Evolutionary conservation across 495 filamentous ascomycete species (phyloP).

Genomic region (Aspergillus baeticus): DNA sequence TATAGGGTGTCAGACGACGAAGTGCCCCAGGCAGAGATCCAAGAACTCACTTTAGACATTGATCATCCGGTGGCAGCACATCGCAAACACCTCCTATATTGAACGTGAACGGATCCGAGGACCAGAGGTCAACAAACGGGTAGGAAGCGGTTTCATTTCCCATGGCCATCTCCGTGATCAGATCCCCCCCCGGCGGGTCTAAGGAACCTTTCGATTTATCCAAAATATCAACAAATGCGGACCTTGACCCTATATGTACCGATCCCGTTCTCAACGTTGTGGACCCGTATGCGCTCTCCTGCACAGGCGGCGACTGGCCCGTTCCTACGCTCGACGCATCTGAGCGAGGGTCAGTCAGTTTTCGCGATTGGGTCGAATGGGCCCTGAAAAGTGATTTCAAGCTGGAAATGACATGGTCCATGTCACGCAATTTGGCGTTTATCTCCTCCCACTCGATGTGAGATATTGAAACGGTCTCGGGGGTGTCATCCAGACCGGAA

Average conservation of each 20-base stretch:
- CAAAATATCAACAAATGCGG: conserved; percentile 52
- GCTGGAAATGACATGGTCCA: conserved; percentile 44
- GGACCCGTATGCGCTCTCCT: conserved; percentile 49
- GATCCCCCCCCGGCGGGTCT: conserved; percentile 64
- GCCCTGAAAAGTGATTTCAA: conserved; percentile 35
- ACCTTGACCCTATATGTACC: conserved; percentile 57
- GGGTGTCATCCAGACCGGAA: conserved; percentile 10
- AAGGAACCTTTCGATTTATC: conserved; percentile 38
- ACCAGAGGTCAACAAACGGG: conserved; percentile 68
- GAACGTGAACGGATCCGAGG: conserved; percentile 62
- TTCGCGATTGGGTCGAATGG: conserved; percentile 24
- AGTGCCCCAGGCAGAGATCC: neutral
- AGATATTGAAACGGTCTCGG: conserved; percentile 38
- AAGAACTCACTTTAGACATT: conserved; percentile 54
- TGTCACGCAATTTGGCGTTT: conserved; percentile 43
- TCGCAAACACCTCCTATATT: conserved; percentile 68
- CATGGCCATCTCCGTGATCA: conserved; percentile 76
- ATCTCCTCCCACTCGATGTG: conserved; percentile 48
- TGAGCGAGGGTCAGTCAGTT: conserved; percentile 17
- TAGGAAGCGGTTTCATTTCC: conserved; percentile 79
- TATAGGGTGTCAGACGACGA: neutral
- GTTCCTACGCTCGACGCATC: conserved; percentile 8
- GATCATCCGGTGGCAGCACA: conserved; percentile 64
- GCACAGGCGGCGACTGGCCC: conserved; percentile 20
- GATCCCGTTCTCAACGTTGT: conserved; percentile 45